These are phyloP conservation scores for Ogataea methanolica DNA, from an alignment of 805 yeast species.

Conservation along the genomic window DNA sequence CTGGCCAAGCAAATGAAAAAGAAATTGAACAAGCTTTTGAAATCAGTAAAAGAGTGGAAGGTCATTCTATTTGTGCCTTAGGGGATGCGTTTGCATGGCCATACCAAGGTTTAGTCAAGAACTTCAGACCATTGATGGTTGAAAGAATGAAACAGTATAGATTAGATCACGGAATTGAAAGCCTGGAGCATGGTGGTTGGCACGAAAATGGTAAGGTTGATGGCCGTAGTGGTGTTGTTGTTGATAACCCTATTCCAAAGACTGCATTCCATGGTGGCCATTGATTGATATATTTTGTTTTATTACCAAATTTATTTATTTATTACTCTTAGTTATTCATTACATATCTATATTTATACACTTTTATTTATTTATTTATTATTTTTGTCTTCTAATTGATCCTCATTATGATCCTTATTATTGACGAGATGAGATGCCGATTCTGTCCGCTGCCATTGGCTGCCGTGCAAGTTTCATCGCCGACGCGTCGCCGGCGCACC, in stretches of 20 bases:
- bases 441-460: too few relatives aligned
- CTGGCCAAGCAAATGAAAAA: conserved; percentile 73
- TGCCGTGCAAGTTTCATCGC: too few relatives aligned
- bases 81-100: conserved; percentile 97
- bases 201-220: conserved; percentile 49
- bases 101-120: conserved; percentile 79
- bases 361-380: not conserved
- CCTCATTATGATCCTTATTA: not conserved
- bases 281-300: conserved; percentile 5
- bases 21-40: conserved; percentile 85
- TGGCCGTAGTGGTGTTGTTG: conserved; percentile 50
- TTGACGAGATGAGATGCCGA: too few relatives aligned
- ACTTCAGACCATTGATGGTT: conserved; percentile 78
- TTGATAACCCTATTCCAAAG: conserved; percentile 53
- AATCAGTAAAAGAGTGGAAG: conserved; percentile 82
- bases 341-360: not conserved
- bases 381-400: not conserved
- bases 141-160: conserved; percentile 67
- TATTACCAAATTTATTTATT: conserved; percentile 1
- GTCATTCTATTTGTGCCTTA: conserved; percentile 87
- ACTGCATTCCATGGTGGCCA: conserved; percentile 31
- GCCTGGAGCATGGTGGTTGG: conserved; percentile 74
- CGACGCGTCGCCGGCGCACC: too few relatives aligned
- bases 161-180: conserved; percentile 33
- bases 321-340: not conserved